These are phyloP conservation scores for Stenocarpella maydis DNA, from an alignment of 2,329 filamentous ascomycete species.

Conservation along the genomic window DNA sequence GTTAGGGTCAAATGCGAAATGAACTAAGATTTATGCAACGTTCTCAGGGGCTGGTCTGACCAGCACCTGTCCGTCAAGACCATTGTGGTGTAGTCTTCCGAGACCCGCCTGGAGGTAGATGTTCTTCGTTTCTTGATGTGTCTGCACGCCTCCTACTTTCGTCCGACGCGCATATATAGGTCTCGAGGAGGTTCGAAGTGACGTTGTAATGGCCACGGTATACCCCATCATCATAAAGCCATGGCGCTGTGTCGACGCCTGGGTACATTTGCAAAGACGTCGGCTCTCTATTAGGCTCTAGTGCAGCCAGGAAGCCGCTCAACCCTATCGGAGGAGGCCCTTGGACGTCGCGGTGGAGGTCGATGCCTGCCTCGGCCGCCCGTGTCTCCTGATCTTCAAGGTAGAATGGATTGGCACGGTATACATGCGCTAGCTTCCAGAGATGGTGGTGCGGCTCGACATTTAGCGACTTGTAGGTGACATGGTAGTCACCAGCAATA, in stretches of 20 bases:
- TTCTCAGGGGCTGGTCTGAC: no score
- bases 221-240: not conserved
- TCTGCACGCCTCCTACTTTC: not conserved
- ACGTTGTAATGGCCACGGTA: not conserved
- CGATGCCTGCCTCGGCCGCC: not conserved
- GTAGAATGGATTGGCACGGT: not conserved
- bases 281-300: slow-evolving; percentile 2
- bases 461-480: not conserved
- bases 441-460: slow-evolving; percentile 1
- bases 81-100: not conserved
- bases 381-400: not conserved
- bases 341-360: not conserved
- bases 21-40: not conserved
- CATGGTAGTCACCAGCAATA: not conserved
- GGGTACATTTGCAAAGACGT: not conserved
- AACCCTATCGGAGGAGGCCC: not conserved
- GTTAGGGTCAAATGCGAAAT: slow-evolving; percentile 1
- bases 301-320: not conserved
- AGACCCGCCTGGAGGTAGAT: not conserved
- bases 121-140: not conserved
- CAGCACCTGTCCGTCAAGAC: not conserved
- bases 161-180: not conserved
- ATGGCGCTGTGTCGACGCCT: not conserved
- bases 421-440: not conserved
- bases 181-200: not conserved